These are phyloP conservation scores for Graphiopsis chlorocephala DNA, from an alignment of 2,329 filamentous ascomycete genomes.

Conservation along the genomic window DNA sequence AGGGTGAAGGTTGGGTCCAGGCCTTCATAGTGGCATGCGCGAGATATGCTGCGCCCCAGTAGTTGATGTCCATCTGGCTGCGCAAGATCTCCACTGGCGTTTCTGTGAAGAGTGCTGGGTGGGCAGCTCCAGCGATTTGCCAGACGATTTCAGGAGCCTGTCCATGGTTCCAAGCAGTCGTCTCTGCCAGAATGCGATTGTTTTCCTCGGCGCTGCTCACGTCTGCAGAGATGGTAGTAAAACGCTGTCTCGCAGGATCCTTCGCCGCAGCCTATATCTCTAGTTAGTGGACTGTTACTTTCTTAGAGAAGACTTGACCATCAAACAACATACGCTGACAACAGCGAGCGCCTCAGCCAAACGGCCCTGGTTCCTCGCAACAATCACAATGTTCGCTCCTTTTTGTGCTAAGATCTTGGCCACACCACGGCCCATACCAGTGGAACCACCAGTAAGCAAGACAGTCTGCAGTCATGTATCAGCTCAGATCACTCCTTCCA, in stretches of 20 bases:
- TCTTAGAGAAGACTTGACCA: slow-evolving; percentile 10
- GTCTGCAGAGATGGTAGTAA: slow-evolving; percentile 81
- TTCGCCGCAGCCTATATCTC: slow-evolving; percentile 59
- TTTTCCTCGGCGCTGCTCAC: slow-evolving; percentile 70
- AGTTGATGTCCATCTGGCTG: slow-evolving; percentile 88
- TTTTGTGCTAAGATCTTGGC: slow-evolving; percentile 73
- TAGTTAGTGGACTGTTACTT: not conserved
- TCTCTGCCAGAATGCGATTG: slow-evolving; percentile 65
- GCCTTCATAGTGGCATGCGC: slow-evolving; percentile 72
- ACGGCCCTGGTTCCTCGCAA: slow-evolving; percentile 73
- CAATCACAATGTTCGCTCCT: slow-evolving; percentile 82
- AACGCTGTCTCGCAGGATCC: slow-evolving; percentile 66
- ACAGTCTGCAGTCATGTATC: slow-evolving; percentile 62
- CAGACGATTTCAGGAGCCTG: slow-evolving; percentile 79
- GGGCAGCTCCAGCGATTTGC: slow-evolving; percentile 77
- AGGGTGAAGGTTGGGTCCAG: slow-evolving; percentile 60
- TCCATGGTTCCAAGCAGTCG: slow-evolving; percentile 74
- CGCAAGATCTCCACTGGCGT: slow-evolving; percentile 64
- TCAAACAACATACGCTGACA: slow-evolving; percentile 54
- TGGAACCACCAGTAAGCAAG: slow-evolving; percentile 84
- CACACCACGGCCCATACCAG: slow-evolving; percentile 81
- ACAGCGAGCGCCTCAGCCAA: slow-evolving; percentile 67
- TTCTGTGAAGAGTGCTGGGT: slow-evolving; percentile 75
- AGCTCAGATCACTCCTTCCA: not conserved
- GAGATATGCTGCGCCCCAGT: slow-evolving; percentile 82